Percentiles rank a stretch among this genome's conserved stretches.
phyloP scores from a whole-genome alignment of 345 rosid species.

The Trapa incisa region DNA sequence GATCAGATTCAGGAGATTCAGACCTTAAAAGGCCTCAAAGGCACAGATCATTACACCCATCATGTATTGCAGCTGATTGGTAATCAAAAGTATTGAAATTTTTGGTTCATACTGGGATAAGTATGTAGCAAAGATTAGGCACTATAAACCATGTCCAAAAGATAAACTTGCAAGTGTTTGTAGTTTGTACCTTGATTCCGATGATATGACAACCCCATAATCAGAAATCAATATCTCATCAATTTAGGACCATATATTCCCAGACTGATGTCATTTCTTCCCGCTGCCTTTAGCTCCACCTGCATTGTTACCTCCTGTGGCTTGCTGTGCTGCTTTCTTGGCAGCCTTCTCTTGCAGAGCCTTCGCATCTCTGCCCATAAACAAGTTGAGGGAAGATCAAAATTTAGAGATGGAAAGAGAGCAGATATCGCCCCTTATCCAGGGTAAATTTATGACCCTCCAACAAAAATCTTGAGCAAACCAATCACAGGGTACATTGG shows the following conservation, averaged over 20 bases:
- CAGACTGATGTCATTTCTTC: slow-evolving; percentile 13
- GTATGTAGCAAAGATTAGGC: too few relatives aligned
- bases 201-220: slow-evolving; percentile 8
- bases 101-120: too few relatives aligned
- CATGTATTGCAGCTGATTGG: slow-evolving; percentile 8
- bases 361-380: slow-evolving; percentile 50
- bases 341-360: slow-evolving; percentile 87
- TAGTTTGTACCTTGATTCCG: background rate
- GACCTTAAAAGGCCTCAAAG: slow-evolving; percentile 17
- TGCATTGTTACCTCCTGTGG: slow-evolving; percentile 25
- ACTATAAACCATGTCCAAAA: background rate
- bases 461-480: too few relatives aligned
- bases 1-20: slow-evolving; percentile 36
- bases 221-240: slow-evolving; percentile 7
- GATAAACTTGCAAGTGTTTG: too few relatives aligned
- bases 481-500: too few relatives aligned
- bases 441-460: background rate
- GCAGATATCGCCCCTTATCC: background rate
- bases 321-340: slow-evolving; percentile 58
- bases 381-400: background rate
- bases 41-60: slow-evolving; percentile 28
- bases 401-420: background rate
- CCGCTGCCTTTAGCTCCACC: slow-evolving; percentile 22
- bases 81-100: background rate
- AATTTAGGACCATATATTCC: background rate